A percentile compares a stretch with the other conserved stretches of the same genome.
These are phyloP conservation scores for Cyclotella sp. DNA, from an alignment of 108 stramenopile genomes.

Conservation along the genomic window DNA sequence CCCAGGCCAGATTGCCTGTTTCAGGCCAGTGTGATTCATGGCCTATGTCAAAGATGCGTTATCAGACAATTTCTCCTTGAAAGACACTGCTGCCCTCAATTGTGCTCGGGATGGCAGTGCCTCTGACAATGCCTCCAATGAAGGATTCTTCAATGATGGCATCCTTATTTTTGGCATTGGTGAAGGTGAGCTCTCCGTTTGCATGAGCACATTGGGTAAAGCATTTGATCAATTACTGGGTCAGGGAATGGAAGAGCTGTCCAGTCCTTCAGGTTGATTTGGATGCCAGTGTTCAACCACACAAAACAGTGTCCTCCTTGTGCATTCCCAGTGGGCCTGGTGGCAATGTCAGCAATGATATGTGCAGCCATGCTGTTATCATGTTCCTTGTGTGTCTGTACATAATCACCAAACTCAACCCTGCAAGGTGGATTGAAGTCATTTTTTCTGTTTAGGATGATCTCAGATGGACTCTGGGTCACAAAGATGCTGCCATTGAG, in stretches of 20 bases:
- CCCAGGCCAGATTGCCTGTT: too few relatives aligned
- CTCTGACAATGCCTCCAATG: too few relatives aligned
- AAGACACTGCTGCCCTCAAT: too few relatives aligned
- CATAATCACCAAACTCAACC: conserved; percentile 44
- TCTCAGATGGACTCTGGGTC: conserved; percentile 41
- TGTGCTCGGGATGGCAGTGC: too few relatives aligned
- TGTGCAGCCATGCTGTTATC: too few relatives aligned
- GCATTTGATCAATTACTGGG: not conserved
- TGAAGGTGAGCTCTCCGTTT: not conserved
- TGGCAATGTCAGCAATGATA: not conserved
- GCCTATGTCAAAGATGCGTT: too few relatives aligned
- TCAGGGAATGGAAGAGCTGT: not conserved
- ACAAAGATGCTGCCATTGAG: conserved; percentile 12
- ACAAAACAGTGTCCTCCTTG: too few relatives aligned
- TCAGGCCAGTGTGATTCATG: too few relatives aligned
- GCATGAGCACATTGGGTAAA: not conserved
- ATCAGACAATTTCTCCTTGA: too few relatives aligned
- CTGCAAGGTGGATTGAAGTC: conserved; percentile 18
- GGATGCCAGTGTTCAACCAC: not conserved
- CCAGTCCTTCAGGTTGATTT: not conserved
- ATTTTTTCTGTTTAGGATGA: not conserved
- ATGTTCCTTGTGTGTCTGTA: too few relatives aligned
- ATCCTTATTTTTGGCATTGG: not conserved
- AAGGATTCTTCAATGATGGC: too few relatives aligned
- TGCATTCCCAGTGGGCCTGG: too few relatives aligned